Conservation (phyloP, 1,284 basidiomycete genomes). For the Athelia psychrophila region DNA sequence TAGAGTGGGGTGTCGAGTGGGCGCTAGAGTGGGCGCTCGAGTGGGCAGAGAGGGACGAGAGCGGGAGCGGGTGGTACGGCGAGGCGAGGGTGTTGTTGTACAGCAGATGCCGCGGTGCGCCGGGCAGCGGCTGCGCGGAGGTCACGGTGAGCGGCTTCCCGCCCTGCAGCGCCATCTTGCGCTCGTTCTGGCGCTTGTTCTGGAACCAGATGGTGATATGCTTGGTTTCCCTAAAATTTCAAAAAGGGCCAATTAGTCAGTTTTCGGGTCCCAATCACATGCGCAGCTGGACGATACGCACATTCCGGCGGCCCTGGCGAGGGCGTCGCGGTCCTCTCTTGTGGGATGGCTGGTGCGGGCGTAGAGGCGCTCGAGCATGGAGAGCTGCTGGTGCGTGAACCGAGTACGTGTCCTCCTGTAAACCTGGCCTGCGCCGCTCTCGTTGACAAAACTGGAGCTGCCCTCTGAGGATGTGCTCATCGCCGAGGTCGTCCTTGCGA, state of each 20-base stretch:
- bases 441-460: too few relatives aligned
- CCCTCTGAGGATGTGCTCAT: not conserved
- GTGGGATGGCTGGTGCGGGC: conserved; percentile 68
- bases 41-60: too few relatives aligned
- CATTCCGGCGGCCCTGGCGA: conserved; percentile 61
- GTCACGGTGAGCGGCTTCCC: too few relatives aligned
- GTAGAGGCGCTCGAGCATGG: conserved; percentile 70
- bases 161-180: conserved; percentile 46
- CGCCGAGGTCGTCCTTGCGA: not conserved
- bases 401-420: conserved; percentile 22
- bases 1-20: not conserved
- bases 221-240: conserved; percentile 58
- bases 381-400: conserved; percentile 65
- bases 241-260: conserved; percentile 10
- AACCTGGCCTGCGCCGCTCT: not conserved
- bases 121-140: too few relatives aligned
- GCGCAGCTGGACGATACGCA: conserved; percentile 36
- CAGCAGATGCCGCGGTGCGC: too few relatives aligned
- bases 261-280: conserved; percentile 5
- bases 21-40: not conserved
- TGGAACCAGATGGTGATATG: conserved; percentile 83
- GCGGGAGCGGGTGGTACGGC: too few relatives aligned
- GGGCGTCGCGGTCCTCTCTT: conserved; percentile 63
- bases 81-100: too few relatives aligned
- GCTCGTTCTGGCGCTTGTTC: conserved; percentile 76